Evolutionary conservation across 441 rosid species (phyloP), one percentile per base, ranked within the genome.

Genomic region (Macaranga tanarius): DNA sequence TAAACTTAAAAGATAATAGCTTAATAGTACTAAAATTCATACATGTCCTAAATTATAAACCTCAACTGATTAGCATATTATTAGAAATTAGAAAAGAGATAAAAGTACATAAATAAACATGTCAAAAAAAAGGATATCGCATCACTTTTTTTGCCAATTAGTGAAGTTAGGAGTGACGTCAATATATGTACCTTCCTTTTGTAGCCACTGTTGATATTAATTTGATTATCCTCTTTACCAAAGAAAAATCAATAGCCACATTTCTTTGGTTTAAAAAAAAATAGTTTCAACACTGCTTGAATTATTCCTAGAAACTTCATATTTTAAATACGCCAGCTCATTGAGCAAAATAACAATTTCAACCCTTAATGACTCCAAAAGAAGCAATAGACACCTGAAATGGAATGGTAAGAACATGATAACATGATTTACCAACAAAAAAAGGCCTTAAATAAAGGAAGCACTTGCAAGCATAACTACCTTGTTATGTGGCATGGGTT

Each of bases 281-380:
- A n/a, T n/a, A n/a, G n/a, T n/a, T 74, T 90, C 95, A 67, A 65
- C 82, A 79, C 80, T 76, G 47, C 81, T 73, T 42, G 89, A 88
- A 69, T 83, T 73, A 81, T 72, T 79, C 75, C 81, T 78, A 47
- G 96, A 84, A 81, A 96, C 96, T 85, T 91, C 99, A 77, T 87
- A 91, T 65, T 91, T 90, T 75, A 87, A 69, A 83, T 90, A 95
- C 56, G 93, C 97, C 64, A 91, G 82, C 51, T 95, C 96, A 84
- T 92, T 89, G 75, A 87, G 78, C 85, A 95, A 75, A 77, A 95
- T 96, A 70, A 95, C 90, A 82, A 90, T 80, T 78, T 95, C 98
- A 75, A 92, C 93, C 85, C 93, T 84, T 65, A 98, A 83, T 66
- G 96, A 85, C 84, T 92, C 95, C 82, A 91, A 75, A 58, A 95